Percentiles rank a stretch among this genome's conserved stretches.
Conservation (phyloP, 2,329 filamentous ascomycete species). For the Epichloe elymi region DNA sequence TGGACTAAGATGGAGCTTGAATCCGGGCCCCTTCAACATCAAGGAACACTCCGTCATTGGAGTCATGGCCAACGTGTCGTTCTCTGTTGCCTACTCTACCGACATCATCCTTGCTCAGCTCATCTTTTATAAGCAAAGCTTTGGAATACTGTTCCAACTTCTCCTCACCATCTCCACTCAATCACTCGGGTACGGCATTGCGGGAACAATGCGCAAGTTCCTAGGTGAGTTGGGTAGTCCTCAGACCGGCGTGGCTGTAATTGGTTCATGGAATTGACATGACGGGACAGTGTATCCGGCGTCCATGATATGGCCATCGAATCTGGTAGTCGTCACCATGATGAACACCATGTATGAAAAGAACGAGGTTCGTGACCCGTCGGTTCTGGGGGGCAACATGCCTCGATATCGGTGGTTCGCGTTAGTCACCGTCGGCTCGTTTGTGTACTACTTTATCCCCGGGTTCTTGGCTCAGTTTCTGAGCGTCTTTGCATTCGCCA, state of each 20-base stretch:
- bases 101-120: slow-evolving; percentile 61
- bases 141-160: slow-evolving; percentile 53
- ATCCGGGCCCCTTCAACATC: slow-evolving; percentile 56
- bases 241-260: too few relatives aligned
- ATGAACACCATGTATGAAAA: slow-evolving; percentile 63
- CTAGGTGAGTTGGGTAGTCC: slow-evolving; percentile 29
- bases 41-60: slow-evolving; percentile 59
- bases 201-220: slow-evolving; percentile 53
- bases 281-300: slow-evolving; percentile 41
- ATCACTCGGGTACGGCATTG: slow-evolving; percentile 56
- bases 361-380: slow-evolving; percentile 34
- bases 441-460: slow-evolving; percentile 56
- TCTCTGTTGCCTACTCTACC: slow-evolving; percentile 57
- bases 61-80: slow-evolving; percentile 59
- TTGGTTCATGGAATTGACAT: background rate
- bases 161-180: slow-evolving; percentile 56
- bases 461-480: slow-evolving; percentile 57
- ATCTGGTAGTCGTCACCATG: slow-evolving; percentile 51
- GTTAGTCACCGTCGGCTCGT: slow-evolving; percentile 41
- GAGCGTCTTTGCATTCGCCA: slow-evolving; percentile 57
- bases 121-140: slow-evolving; percentile 58
- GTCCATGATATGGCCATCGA: slow-evolving; percentile 63
- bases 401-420: slow-evolving; percentile 53
- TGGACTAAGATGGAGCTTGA: slow-evolving; percentile 43
- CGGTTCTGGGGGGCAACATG: slow-evolving; percentile 48